Percentiles rank a stretch among this genome's conserved stretches.
Evolutionary conservation across 306 rosid species (phyloP).

Genomic region (Rubus idaeus): DNA sequence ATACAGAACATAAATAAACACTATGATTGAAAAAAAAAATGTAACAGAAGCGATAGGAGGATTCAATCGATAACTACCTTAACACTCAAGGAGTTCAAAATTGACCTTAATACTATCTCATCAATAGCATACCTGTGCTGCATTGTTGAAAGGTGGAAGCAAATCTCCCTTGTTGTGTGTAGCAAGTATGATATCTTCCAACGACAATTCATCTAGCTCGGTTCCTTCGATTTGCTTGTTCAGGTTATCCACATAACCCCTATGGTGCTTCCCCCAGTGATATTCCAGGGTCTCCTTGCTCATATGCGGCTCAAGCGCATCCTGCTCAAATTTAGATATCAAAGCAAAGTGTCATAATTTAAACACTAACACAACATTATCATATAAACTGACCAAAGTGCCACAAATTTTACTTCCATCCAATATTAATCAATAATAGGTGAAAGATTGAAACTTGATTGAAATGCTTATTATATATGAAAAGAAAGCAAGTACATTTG

Average conservation of each 20-base stretch:
- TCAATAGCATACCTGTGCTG: conserved; percentile 66
- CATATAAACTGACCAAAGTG: conserved; percentile 1
- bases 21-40: not conserved
- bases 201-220: conserved; percentile 56
- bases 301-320: conserved; percentile 90
- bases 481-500: not conserved
- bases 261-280: conserved; percentile 98
- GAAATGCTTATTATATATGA: not conserved
- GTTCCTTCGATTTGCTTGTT: conserved; percentile 83
- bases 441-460: not conserved
- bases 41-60: not conserved
- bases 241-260: conserved; percentile 75
- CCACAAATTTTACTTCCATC: not conserved
- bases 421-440: not conserved
- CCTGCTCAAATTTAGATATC: conserved; percentile 38
- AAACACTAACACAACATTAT: conserved; percentile 4
- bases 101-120: not conserved
- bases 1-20: not conserved
- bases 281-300: conserved; percentile 72
- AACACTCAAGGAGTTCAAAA: not conserved
- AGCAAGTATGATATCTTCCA: conserved; percentile 51
- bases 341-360: conserved; percentile 1
- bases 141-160: conserved; percentile 84
- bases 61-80: not conserved
- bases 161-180: conserved; percentile 73